Base-by-base conservation (phyloP, 768 basidiomycete genomes). In the Leccinum pellstonianum region DNA sequence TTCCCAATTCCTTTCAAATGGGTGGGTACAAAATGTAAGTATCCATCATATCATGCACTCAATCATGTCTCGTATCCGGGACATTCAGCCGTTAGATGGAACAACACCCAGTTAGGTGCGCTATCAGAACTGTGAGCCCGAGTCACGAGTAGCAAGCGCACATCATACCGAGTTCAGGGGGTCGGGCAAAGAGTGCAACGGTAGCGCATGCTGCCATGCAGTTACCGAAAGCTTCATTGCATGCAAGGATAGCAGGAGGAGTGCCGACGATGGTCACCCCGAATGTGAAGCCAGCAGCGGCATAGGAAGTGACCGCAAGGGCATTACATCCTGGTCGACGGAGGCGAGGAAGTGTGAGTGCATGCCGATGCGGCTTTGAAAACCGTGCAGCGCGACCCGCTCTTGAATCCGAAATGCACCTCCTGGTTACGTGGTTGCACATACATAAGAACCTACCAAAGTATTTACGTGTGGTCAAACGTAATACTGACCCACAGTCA, bases 271-370 rank as follows among this genome's bases (percentile, higher is more conserved):
- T 12, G 49, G 69, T 63, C 1, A 64, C 66, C 0, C 71, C 71
- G 4, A 73, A 74, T 0, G 52, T 54, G 33, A 65, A 67, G 0
- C 72, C 67, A 0, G 73, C 73, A 0, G 27, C 70, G 0, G 59
- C 37, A 12, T 73, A 73, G 10, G 68, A 73, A 4, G 66, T 2
- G 0, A 67, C 65, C 0, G 2, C 67, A 0, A 73, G 31, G 1
- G 3, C 6, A 11, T 74, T 73, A 21, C 72, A 74, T 0, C 72
- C 71, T 74, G 33, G 11, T 0, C 17, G 17, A 51, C 6, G 5
- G 37, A 38, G 15, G 37, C 0, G 37, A 17, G 14, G 7, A 38
- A 8, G 19, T 14, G 47, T 48, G 11, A 48, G 47, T 23, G 23
- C 21, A 23, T 14, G 21, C 21, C 29, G 29, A 29, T 29, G 29